Percentiles rank a stretch among this genome's conserved stretches.
Conservation (phyloP, 768 basidiomycete species). For the Auricularia cornea region DNA sequence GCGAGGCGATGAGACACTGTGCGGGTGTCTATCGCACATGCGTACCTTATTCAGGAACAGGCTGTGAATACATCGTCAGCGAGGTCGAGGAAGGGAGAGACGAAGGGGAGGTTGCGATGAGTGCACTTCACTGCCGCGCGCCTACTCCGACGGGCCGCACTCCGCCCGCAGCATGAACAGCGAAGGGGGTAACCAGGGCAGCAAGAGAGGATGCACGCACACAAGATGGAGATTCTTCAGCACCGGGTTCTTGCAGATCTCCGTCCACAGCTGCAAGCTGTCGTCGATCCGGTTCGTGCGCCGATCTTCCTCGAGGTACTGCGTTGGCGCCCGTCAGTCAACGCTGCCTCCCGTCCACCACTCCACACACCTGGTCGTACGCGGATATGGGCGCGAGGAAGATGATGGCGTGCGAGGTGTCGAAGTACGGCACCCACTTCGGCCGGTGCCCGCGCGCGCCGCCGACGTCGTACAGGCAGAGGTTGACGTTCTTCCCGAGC, state of each 20-base stretch:
- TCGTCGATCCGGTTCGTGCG: too few species aligned
- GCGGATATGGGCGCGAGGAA: slow-evolving; percentile 82
- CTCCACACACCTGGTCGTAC: slow-evolving; percentile 61
- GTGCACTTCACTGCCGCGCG: too few species aligned
- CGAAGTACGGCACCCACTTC: slow-evolving; percentile 79
- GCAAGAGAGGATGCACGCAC: not conserved
- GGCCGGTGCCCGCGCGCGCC: slow-evolving; percentile 74
- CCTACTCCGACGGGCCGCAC: too few species aligned
- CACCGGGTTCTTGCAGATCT: slow-evolving; percentile 68
- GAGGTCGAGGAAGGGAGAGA: not conserved
- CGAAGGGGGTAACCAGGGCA: not conserved
- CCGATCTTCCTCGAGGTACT: slow-evolving; percentile 80
- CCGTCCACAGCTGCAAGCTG: slow-evolving; percentile 67
- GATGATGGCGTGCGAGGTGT: slow-evolving; percentile 70
- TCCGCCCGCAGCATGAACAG: too few species aligned
- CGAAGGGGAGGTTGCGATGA: too few species aligned
- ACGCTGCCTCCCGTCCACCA: not conserved
- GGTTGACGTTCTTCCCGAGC: slow-evolving; percentile 55
- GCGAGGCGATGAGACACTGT: slow-evolving; percentile 15
- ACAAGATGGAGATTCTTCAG: slow-evolving; percentile 65
- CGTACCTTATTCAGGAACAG: slow-evolving; percentile 73
- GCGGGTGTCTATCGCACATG: slow-evolving; percentile 39
- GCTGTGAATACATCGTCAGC: slow-evolving; percentile 2
- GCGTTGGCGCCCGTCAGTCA: slow-evolving; percentile 1
- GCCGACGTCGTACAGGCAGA: slow-evolving; percentile 79